A percentile compares a stretch with the other conserved stretches of the same genome.
These are phyloP conservation scores for Pneumocystis oryctolagi DNA, from an alignment of 1,139 yeast species.

Conservation along the genomic window DNA sequence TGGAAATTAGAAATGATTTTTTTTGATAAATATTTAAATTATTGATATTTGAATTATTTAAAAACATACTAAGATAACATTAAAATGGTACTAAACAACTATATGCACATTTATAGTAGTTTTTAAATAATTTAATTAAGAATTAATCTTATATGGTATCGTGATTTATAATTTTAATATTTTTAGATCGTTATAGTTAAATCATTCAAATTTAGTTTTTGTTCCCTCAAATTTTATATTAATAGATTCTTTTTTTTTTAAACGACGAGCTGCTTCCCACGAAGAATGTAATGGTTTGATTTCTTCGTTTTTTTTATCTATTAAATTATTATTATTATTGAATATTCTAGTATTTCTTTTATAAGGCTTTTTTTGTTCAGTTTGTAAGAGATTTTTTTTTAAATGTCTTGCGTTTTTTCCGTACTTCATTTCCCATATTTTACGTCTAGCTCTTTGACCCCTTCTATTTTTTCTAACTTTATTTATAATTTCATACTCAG, in stretches of 20 bases:
- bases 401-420: slow-evolving; percentile 77
- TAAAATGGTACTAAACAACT: neutral
- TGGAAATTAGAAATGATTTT: neutral
- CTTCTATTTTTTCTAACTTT: slow-evolving; percentile 64
- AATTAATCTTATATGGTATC: neutral
- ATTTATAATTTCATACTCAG: slow-evolving; percentile 19
- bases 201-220: slow-evolving; percentile 47
- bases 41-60: neutral
- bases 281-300: slow-evolving; percentile 62
- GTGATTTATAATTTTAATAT: neutral
- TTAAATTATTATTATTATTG: slow-evolving; percentile 26
- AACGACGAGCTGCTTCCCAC: slow-evolving; percentile 75
- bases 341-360: slow-evolving; percentile 31
- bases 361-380: slow-evolving; percentile 53
- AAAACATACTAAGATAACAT: neutral
- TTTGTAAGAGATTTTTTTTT: slow-evolving; percentile 42
- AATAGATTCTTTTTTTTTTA: slow-evolving; percentile 30
- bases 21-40: neutral
- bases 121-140: neutral
- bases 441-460: slow-evolving; percentile 93
- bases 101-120: neutral
- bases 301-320: slow-evolving; percentile 21
- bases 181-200: neutral
- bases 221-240: slow-evolving; percentile 67
- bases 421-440: slow-evolving; percentile 85